phyloP scores from a whole-genome alignment of 169 alveolate genomes.

The Perkinsus olseni region DNA sequence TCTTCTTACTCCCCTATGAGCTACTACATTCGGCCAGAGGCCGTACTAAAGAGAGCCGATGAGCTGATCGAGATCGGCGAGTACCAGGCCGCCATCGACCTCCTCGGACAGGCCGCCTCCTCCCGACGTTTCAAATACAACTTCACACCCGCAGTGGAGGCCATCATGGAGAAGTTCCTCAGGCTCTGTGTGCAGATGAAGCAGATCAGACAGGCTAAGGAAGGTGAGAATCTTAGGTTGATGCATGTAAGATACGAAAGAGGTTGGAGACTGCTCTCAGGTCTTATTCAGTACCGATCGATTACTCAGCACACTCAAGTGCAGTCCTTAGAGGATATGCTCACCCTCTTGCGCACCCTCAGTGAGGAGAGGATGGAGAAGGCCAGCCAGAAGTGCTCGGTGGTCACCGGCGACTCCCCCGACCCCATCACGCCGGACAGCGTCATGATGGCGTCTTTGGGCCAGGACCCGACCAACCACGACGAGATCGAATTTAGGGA shows the following conservation, averaged over 20 bases:
- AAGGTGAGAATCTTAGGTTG: background rate
- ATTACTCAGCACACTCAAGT: background rate
- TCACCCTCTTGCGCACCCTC: background rate
- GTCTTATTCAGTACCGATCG: background rate
- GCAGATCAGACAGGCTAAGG: background rate
- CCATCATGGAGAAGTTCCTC: background rate
- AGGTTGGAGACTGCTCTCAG: background rate
- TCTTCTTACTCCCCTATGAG: background rate
- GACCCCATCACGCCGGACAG: background rate
- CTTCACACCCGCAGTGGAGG: background rate
- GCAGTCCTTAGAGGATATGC: background rate
- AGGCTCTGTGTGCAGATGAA: background rate
- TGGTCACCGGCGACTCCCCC: background rate
- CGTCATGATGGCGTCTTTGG: background rate
- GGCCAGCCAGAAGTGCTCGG: background rate
- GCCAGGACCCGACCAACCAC: background rate
- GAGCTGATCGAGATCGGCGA: conserved; percentile 1
- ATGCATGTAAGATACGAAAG: background rate
- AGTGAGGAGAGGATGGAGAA: background rate
- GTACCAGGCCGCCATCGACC: background rate
- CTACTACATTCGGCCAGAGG: background rate
- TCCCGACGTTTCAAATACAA: background rate
- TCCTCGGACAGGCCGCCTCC: background rate
- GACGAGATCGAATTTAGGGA: background rate
- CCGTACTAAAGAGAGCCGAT: background rate